Evolutionary conservation across 306 rosid genomes (phyloP).

Genomic region (Cucumis hystrix): DNA sequence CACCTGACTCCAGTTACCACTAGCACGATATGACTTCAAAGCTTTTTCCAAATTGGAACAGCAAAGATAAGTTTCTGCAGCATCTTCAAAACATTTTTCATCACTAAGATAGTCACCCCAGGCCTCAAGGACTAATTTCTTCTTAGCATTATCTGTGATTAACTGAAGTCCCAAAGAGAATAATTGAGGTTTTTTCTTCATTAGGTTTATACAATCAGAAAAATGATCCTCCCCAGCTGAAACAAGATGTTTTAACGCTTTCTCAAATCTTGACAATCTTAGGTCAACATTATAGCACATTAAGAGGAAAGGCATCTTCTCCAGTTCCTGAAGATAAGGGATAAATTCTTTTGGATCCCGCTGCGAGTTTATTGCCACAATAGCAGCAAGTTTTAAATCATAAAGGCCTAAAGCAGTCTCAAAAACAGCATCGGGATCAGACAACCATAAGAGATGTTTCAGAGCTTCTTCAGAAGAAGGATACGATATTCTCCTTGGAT

Average conservation of each 20-base stretch:
- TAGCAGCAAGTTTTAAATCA: slow-evolving; percentile 88
- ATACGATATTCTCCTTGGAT: slow-evolving; percentile 30
- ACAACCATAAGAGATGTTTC: slow-evolving; percentile 90
- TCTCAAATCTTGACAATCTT: slow-evolving; percentile 67
- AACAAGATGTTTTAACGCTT: slow-evolving; percentile 76
- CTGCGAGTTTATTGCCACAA: slow-evolving; percentile 94
- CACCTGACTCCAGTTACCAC: slow-evolving; percentile 81
- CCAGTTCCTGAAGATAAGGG: slow-evolving; percentile 80
- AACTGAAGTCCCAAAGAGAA: slow-evolving; percentile 79
- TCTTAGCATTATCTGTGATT: slow-evolving; percentile 53
- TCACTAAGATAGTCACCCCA: slow-evolving; percentile 85
- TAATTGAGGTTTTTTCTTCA: slow-evolving; percentile 68
- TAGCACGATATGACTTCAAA: slow-evolving; percentile 61
- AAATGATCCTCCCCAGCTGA: slow-evolving; percentile 84
- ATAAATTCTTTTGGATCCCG: slow-evolving; percentile 94
- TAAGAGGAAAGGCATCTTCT: slow-evolving; percentile 44
- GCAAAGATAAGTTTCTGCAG: slow-evolving; percentile 71
- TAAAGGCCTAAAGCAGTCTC: slow-evolving; percentile 94
- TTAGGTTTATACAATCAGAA: slow-evolving; percentile 63
- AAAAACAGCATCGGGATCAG: slow-evolving; percentile 78
- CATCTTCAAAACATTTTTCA: slow-evolving; percentile 70
- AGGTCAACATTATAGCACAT: slow-evolving; percentile 91
- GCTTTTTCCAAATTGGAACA: slow-evolving; percentile 76
- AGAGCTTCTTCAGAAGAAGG: slow-evolving; percentile 95
- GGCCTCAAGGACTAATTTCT: slow-evolving; percentile 67